phyloP scores from a whole-genome alignment of 768 basidiomycete species.

The Termitomyces sp. region DNA sequence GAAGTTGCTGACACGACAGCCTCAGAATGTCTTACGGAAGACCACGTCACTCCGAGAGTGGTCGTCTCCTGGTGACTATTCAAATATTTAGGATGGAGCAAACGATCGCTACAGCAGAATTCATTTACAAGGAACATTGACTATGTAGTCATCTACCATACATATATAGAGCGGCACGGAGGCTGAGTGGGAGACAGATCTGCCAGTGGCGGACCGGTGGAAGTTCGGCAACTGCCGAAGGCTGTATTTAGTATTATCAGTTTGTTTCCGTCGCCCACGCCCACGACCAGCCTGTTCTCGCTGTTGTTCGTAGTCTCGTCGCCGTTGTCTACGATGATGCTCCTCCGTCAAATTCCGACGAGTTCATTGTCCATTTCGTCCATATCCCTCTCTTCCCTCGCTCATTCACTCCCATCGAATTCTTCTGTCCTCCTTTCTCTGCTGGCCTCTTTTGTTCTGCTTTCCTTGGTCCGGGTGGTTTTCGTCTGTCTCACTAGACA shows the following conservation, averaged over 20 bases:
- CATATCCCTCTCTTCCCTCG: conserved; percentile 12
- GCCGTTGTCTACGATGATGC: conserved; percentile 17
- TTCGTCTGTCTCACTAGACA: conserved; percentile 11
- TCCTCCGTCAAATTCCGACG: conserved; percentile 18
- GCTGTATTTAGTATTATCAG: conserved; percentile 12
- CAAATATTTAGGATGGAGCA: too few relatives aligned
- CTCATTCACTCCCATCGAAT: conserved; percentile 17
- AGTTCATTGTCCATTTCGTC: conserved; percentile 14
- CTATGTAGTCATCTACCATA: background rate
- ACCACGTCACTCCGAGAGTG: background rate
- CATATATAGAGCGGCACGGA: background rate
- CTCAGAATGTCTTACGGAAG: too few relatives aligned
- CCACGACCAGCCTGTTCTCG: conserved; percentile 16
- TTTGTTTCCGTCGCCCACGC: conserved; percentile 12
- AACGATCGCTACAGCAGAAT: background rate
- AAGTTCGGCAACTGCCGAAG: conserved; percentile 14
- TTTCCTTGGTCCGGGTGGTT: conserved; percentile 18
- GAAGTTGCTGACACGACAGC: background rate
- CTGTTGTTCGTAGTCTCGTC: conserved; percentile 15
- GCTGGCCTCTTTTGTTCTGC: conserved; percentile 20
- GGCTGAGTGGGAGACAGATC: background rate
- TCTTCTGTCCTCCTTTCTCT: conserved; percentile 21
- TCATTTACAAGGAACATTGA: background rate
- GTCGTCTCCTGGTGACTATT: too few relatives aligned
- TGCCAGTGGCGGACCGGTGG: background rate